Base-by-base conservation (phyloP, 2,329 filamentous ascomycete species). In the Aspergillus fructus region DNA sequence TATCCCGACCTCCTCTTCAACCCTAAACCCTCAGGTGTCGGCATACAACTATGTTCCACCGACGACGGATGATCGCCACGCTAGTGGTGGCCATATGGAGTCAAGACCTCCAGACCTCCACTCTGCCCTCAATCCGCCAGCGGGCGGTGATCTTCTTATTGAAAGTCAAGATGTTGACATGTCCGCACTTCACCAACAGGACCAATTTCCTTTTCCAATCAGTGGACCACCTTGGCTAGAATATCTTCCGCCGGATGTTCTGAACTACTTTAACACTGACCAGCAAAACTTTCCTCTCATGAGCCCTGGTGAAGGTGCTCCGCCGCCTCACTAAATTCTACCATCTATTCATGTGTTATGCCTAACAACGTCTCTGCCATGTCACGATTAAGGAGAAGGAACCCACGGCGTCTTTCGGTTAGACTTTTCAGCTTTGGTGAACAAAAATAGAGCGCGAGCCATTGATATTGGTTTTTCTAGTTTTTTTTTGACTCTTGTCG, bases 141-240 rank as follows among this genome's bases (percentile, higher is more conserved):
- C 60, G 13, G 65, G 64, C 5, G 45, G 45, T 34, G 61, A 69
- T 47, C 88, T 92, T 74, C 86, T 89, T 60, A 90, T 93, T 62
- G 86, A 91, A 68, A 88, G 85, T 59, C 89, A 90, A 61, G 89
- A 93, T 62, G 85, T 93, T 34, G 89, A 93, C 62, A 88, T 93
- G 79, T 85, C 83, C 23, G 77, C 84, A 4, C 74, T 92, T 17
- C 73, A 77, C 7, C 68, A 75, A 50, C 73, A 74, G 37, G 68
- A 71, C 40, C 66, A 71, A 2, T 71, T 75, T 45, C 74, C 74
- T 2, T 76, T 78, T 30, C 57, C 67, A 9, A 73, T 76, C 27
- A 72, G 70, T 27, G 86, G 85, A 1, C 83, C 90, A 74, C 85
- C 87, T 0, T 93, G 89, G 88, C 77, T 92, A 11, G 89, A 91